These are phyloP conservation scores for Eucalyptus pauciflora DNA, from an alignment of 345 rosid genomes.

Conservation along the genomic window DNA sequence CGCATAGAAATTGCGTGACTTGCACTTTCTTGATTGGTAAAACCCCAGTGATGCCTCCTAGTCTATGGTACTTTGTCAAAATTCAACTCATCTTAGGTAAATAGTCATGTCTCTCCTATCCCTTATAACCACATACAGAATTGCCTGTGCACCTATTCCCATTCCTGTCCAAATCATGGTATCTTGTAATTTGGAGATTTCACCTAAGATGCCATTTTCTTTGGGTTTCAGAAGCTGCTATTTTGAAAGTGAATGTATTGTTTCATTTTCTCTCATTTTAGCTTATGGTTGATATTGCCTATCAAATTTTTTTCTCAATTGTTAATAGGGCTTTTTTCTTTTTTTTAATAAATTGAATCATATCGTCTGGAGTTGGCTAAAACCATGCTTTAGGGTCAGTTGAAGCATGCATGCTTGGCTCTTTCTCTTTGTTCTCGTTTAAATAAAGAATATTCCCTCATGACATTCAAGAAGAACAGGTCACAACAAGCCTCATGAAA, in stretches of 20 bases:
- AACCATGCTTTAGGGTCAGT: neutral
- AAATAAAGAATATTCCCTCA: neutral
- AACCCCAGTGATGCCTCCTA: neutral
- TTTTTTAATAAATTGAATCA: neutral
- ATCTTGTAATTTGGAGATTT: neutral
- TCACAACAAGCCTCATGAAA: neutral
- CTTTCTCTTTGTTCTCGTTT: neutral
- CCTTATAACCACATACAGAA: neutral
- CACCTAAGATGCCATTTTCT: neutral
- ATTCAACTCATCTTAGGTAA: neutral
- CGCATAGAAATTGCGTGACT: neutral
- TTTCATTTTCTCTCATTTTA: neutral
- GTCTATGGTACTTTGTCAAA: neutral
- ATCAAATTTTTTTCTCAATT: neutral
- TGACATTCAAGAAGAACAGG: neutral
- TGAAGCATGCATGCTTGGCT: neutral
- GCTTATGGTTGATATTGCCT: neutral
- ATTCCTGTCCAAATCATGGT: neutral
- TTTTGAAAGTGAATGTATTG: neutral
- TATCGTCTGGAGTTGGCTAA: neutral
- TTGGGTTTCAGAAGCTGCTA: neutral
- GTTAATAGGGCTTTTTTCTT: neutral
- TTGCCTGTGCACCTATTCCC: neutral
- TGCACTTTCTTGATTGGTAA: neutral
- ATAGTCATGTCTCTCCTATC: neutral